Conservation (phyloP, 495 filamentous ascomycete genomes). For the Aspergillus steynii region DNA sequence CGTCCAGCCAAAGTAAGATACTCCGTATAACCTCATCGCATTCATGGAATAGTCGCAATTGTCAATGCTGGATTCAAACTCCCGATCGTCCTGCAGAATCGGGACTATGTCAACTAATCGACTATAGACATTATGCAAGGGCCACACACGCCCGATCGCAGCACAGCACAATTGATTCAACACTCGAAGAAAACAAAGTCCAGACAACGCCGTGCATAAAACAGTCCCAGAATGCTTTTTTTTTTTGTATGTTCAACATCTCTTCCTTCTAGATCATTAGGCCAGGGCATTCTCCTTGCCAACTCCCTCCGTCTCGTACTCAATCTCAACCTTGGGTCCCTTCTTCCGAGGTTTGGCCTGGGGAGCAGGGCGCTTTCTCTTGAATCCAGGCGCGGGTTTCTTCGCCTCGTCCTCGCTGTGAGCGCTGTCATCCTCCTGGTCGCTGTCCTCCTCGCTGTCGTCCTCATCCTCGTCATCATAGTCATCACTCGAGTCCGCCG, state of each 20-base stretch:
- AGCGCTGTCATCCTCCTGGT: slow-evolving; percentile 44
- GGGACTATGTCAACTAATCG: neutral
- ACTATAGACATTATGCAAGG: slow-evolving; percentile 25
- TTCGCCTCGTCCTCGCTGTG: slow-evolving; percentile 39
- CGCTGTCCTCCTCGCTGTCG: slow-evolving; percentile 50
- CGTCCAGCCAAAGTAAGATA: neutral
- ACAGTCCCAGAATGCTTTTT: slow-evolving; percentile 19
- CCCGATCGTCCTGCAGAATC: neutral
- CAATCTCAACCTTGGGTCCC: slow-evolving; percentile 64
- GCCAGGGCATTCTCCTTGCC: slow-evolving; percentile 50
- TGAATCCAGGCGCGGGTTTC: slow-evolving; percentile 58
- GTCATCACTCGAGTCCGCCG: slow-evolving; percentile 55
- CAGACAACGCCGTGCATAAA: slow-evolving; percentile 46
- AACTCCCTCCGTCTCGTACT: slow-evolving; percentile 66
- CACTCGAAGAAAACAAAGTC: slow-evolving; percentile 17
- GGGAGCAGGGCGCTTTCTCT: slow-evolving; percentile 66
- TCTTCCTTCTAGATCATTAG: slow-evolving; percentile 23
- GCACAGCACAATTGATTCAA: slow-evolving; percentile 14
- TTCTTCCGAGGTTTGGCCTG: slow-evolving; percentile 67
- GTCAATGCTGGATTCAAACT: neutral
- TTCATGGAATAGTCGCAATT: too few species aligned
- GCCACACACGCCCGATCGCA: slow-evolving; percentile 42
- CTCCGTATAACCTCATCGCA: neutral
- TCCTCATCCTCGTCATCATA: slow-evolving; percentile 49
- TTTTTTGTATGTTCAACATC: slow-evolving; percentile 23